Evolutionary conservation across 1,284 basidiomycete species (phyloP).

Genomic region (Ceratorhiza oryzae-sativae): DNA sequence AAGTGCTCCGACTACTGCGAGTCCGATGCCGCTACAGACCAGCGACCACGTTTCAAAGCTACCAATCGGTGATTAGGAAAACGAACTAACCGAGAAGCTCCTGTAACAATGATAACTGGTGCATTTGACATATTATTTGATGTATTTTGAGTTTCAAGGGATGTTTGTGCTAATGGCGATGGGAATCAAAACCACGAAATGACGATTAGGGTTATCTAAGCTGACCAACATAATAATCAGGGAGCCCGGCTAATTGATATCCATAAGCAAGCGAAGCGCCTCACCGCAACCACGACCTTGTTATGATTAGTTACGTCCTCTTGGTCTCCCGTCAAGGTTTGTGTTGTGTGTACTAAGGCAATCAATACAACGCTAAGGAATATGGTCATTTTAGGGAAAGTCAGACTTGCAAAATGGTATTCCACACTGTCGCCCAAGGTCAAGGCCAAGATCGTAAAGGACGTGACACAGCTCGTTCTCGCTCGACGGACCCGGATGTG

Average conservation of each 20-base stretch:
- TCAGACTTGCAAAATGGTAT: slow-evolving; percentile 99
- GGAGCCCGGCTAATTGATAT: background rate
- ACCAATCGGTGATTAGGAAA: background rate
- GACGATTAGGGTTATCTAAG: background rate
- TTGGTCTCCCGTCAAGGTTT: slow-evolving; percentile 92
- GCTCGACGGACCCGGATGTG: slow-evolving; percentile 98
- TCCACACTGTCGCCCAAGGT: slow-evolving; percentile 92
- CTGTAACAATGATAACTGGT: slow-evolving; percentile 28
- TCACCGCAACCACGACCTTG: slow-evolving; percentile 41
- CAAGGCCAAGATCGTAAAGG: slow-evolving; percentile 99
- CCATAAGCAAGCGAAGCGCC: slow-evolving; percentile 28
- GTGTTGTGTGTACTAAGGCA: too few relatives aligned
- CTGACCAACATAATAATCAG: slow-evolving; percentile 11
- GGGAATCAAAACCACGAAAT: background rate
- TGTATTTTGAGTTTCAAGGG: background rate
- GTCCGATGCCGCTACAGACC: slow-evolving; percentile 76
- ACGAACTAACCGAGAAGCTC: slow-evolving; percentile 11
- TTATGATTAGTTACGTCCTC: slow-evolving; percentile 86
- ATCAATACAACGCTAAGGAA: too few relatives aligned
- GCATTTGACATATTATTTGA: background rate
- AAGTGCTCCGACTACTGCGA: slow-evolving; percentile 71
- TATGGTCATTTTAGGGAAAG: slow-evolving; percentile 88
- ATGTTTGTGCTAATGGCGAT: background rate
- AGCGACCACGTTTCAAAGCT: background rate
- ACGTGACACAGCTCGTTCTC: slow-evolving; percentile 97